Evolutionary conservation across 768 basidiomycete species (phyloP), one percentile per base, ranked within the genome.

Genomic region (Lentinula aciculospora): DNA sequence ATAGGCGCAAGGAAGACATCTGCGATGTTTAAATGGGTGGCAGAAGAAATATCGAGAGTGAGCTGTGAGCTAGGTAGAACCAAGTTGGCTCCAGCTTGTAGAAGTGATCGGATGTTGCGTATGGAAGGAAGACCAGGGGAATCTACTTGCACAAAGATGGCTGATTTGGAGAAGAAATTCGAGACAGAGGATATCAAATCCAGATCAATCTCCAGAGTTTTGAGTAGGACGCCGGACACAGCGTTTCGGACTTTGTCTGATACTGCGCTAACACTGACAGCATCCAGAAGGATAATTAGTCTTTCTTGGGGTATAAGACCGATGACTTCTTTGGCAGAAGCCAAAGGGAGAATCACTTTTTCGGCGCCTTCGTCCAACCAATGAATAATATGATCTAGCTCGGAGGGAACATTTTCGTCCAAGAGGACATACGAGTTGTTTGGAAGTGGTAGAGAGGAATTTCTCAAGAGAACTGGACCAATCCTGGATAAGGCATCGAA

Each of bases 1-100:
- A 97, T 71, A 3, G 87, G 81, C 1, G 94, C 84, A 51, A 95
- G 83, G 76, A 96, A 96, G 25, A 89, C 89, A 65, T 94, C 91
- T 5, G 84, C 83, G 60, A 97, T 71, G 66, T 88, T 89, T 57
- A 94, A 76, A 61, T 84, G 79, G 5, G 76, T 69, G 47, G 73
- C 61, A 46, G 84, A 78, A n/a, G 86, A 79, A 3, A 76, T 56
- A 4, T 69, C 70, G 25, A 86, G 71, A 5, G 88, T 87, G 53
- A 95, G 82, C 50, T 87, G 82, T 44, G 84, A 80, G 31, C 82
- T 81, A 15, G 89, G 86, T 53, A 97, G 73, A 60, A 94, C 84
- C 34, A 87, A 78, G 5, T 81, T 82, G 42, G 84, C 86, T 28
- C 81, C 81, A 50, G 80, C 79, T 40, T 75, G 76, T 53, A 72